phyloP scores from a whole-genome alignment of 2,329 filamentous ascomycete genomes.

The Talaromyces sp. region DNA sequence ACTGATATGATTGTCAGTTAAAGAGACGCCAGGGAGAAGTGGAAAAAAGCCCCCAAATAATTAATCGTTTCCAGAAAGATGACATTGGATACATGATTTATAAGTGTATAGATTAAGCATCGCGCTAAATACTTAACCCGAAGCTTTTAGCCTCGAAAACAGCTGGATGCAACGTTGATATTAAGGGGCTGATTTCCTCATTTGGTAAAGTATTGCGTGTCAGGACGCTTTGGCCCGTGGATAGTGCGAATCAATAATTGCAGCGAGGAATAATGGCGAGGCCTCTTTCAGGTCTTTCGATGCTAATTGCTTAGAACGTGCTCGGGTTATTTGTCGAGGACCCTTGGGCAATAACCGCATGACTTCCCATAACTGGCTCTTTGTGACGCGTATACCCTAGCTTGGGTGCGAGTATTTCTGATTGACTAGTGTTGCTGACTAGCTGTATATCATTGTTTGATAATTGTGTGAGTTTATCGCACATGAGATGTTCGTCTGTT shows the following conservation, averaged over 20 bases:
- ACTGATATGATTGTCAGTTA: neutral
- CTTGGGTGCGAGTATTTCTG: too few species aligned
- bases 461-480: too few species aligned
- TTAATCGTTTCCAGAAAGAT: neutral
- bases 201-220: neutral
- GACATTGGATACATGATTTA: neutral
- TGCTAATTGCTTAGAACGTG: too few species aligned
- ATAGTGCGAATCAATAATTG: neutral
- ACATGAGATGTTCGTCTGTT: too few species aligned
- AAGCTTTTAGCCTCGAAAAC: neutral
- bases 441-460: neutral
- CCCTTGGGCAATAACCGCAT: neutral
- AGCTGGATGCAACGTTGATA: neutral
- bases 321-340: too few species aligned
- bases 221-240: neutral
- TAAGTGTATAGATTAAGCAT: neutral
- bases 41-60: neutral
- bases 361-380: neutral
- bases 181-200: neutral
- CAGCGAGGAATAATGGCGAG: neutral
- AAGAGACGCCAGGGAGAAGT: neutral
- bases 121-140: neutral
- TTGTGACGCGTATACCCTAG: neutral
- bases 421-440: too few species aligned
- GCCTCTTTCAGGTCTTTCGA: neutral